phyloP scores from a whole-genome alignment of 805 yeast genomes.

The Myxozyma udenii region DNA sequence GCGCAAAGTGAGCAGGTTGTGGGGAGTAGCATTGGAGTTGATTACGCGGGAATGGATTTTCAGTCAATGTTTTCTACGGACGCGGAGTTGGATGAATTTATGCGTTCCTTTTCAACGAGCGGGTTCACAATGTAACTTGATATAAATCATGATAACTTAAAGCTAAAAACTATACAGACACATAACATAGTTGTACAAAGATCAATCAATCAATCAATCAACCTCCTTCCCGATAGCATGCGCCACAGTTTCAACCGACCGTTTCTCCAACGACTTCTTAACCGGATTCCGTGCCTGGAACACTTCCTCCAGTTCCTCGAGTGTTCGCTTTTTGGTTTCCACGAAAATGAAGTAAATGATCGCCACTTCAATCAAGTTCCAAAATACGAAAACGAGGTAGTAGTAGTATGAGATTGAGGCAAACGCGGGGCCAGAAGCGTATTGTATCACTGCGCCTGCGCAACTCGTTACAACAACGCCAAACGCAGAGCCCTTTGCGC shows the following conservation, averaged over 20 bases:
- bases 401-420: slow-evolving; percentile 51
- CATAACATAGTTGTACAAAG: too few relatives aligned
- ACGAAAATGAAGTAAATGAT: slow-evolving; percentile 29
- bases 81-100: slow-evolving; percentile 7
- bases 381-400: slow-evolving; percentile 57
- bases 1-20: neutral
- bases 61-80: slow-evolving; percentile 5
- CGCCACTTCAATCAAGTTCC: slow-evolving; percentile 41
- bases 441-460: slow-evolving; percentile 36
- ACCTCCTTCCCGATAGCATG: neutral
- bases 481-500: slow-evolving; percentile 44
- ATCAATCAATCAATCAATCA: neutral
- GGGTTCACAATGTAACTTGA: too few relatives aligned
- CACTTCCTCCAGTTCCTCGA: slow-evolving; percentile 41
- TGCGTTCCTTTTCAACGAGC: too few relatives aligned
- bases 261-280: slow-evolving; percentile 12
- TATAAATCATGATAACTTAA: too few relatives aligned
- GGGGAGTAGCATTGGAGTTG: neutral
- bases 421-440: slow-evolving; percentile 45
- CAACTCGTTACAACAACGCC: slow-evolving; percentile 25
- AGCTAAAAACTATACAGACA: too few relatives aligned
- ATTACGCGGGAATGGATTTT: neutral
- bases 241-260: slow-evolving; percentile 2
- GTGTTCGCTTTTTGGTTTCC: slow-evolving; percentile 30
- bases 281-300: slow-evolving; percentile 21